Evolutionary conservation across 2,329 filamentous ascomycete genomes (phyloP).

Genomic region (Claviceps fusiformis): DNA sequence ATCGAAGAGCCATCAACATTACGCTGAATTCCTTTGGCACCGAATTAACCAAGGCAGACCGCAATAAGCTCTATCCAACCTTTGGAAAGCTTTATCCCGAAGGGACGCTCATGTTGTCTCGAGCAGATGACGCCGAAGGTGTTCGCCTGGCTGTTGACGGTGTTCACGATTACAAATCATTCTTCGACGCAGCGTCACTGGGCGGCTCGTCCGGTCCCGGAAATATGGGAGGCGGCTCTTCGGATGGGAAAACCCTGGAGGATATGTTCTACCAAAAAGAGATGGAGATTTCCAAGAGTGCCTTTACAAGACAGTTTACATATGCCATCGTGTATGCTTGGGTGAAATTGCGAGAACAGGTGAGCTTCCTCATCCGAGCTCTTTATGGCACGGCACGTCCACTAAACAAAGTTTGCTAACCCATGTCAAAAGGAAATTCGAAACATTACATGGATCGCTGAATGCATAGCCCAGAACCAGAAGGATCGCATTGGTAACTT

Average conservation of each 20-base stretch:
- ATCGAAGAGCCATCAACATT: constrained; percentile 95
- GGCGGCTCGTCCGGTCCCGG: constrained; percentile 59
- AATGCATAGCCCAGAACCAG: constrained; percentile 99
- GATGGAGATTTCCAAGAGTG: constrained; percentile 93
- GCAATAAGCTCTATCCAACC: constrained; percentile 88
- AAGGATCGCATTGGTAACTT: constrained; percentile 98
- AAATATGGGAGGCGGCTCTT: constrained; percentile 69
- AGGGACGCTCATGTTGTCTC: constrained; percentile 85
- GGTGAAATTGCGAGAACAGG: constrained; percentile 96
- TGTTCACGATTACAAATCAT: constrained; percentile 83
- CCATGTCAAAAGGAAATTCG: constrained; percentile 66
- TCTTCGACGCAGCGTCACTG: constrained; percentile 83
- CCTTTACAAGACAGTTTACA: constrained; percentile 93
- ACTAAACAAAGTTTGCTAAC: constrained; percentile 18
- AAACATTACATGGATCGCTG: constrained; percentile 98
- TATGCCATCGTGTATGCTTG: constrained; percentile 92
- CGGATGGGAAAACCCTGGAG: constrained; percentile 80
- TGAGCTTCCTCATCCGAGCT: constrained; percentile 28
- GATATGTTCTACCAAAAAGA: constrained; percentile 99
- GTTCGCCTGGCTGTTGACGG: constrained; percentile 89
- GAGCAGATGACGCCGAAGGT: constrained; percentile 88
- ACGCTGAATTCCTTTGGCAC: constrained; percentile 98
- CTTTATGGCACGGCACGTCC: background rate
- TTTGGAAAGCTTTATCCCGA: constrained; percentile 90
- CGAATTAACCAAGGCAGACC: constrained; percentile 82